These are phyloP conservation scores for Colletotrichum tabaci DNA, from an alignment of 2,329 filamentous ascomycete genomes.

Conservation along the genomic window DNA sequence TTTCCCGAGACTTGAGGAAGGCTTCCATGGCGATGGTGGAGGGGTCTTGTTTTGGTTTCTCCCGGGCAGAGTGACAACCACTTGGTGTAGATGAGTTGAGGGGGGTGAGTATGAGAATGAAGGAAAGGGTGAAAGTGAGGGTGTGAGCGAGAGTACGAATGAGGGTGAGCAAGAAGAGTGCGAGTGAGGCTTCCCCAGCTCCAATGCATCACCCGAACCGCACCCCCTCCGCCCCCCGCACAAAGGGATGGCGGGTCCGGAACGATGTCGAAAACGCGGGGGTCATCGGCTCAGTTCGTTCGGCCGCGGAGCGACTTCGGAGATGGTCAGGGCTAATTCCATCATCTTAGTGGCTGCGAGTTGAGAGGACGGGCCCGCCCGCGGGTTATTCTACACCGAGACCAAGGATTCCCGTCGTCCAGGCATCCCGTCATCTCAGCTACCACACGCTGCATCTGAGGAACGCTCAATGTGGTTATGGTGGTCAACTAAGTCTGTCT, in stretches of 20 bases:
- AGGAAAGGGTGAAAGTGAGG: no score
- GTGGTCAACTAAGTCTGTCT: no score
- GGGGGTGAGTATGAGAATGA: no score
- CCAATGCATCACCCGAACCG: no score
- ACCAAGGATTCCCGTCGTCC: background rate
- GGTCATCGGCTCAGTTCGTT: slow-evolving; percentile 6
- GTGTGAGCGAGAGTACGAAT: no score
- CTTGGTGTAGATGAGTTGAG: background rate
- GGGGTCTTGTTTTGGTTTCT: no score
- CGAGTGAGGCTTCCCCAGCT: no score
- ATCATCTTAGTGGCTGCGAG: background rate
- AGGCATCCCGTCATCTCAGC: background rate
- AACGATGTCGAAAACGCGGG: background rate
- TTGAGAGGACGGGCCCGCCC: background rate
- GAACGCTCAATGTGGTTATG: background rate
- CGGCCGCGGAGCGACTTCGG: slow-evolving; percentile 16
- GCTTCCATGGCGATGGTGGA: slow-evolving; percentile 1
- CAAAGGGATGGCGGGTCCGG: slow-evolving; percentile 6
- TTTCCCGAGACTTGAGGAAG: slow-evolving; percentile 22
- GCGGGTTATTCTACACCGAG: slow-evolving; percentile 1
- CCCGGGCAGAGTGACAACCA: background rate
- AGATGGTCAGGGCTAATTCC: background rate
- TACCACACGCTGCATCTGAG: background rate
- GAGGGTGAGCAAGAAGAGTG: no score
- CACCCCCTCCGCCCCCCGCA: background rate